A percentile compares a stretch with the other conserved stretches of the same genome.
Evolutionary conservation across 257 asterid species (phyloP).

Genomic region (Solanum clarkiae): DNA sequence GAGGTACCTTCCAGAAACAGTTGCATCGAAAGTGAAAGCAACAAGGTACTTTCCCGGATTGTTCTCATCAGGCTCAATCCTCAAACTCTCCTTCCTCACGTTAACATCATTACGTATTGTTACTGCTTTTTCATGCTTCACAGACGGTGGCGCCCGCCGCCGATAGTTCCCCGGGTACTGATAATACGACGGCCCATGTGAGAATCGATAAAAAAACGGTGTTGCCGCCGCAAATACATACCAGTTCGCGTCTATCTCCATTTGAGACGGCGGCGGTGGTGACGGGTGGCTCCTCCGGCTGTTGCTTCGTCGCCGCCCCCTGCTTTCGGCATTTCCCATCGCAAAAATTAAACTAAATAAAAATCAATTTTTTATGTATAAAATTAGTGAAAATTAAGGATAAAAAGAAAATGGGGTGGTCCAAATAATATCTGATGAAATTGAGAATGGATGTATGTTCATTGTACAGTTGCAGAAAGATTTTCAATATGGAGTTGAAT

Average conservation of each 20-base stretch:
- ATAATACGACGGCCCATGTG: conserved; percentile 61
- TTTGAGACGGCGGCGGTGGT: conserved; percentile 25
- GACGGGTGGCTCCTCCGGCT: conserved; percentile 53
- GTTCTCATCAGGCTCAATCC: conserved; percentile 71
- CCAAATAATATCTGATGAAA: not conserved
- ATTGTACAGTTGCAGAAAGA: not conserved
- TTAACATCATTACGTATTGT: conserved; percentile 89
- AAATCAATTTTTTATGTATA: not conserved
- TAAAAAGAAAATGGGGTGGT: not conserved
- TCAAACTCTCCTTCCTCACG: conserved; percentile 76
- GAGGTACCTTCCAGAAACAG: conserved; percentile 68
- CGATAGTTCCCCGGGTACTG: conserved; percentile 80
- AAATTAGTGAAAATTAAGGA: not conserved
- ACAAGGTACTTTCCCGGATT: conserved; percentile 72
- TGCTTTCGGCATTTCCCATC: conserved; percentile 88
- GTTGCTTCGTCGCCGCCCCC: conserved; percentile 50
- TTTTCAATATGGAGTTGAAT: not conserved
- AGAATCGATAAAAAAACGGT: conserved; percentile 72
- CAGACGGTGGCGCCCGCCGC: conserved; percentile 53
- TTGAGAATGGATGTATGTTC: not conserved
- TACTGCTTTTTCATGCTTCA: conserved; percentile 95
- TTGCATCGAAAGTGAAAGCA: conserved; percentile 86
- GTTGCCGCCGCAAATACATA: conserved; percentile 96
- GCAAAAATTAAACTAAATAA: not conserved
- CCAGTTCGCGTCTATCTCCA: conserved; percentile 61